Evolutionary conservation across 495 filamentous ascomycete genomes (phyloP).

Genomic region (Hypoxylon rickii): DNA sequence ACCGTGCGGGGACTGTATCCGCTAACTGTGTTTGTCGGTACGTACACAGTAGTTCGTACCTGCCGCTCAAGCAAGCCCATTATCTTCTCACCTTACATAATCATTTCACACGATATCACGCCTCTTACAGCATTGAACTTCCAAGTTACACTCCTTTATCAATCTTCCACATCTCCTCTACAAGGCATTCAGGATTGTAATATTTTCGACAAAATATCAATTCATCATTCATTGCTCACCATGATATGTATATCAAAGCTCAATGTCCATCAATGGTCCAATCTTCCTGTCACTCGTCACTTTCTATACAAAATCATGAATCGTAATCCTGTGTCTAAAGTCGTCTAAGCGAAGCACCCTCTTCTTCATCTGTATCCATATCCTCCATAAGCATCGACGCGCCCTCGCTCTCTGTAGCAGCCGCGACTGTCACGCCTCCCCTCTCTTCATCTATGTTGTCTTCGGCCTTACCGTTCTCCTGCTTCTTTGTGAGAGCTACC

Average conservation of each 20-base stretch:
- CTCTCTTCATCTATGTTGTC: conserved; percentile 11
- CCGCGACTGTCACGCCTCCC: conserved; percentile 2
- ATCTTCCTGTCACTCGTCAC: neutral
- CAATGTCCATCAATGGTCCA: neutral
- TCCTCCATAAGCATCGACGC: conserved; percentile 23
- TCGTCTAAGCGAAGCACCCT: conserved; percentile 21
- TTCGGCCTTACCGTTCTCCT: conserved; percentile 12
- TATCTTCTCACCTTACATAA: neutral
- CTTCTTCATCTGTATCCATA: conserved; percentile 15
- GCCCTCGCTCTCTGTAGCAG: conserved; percentile 27
- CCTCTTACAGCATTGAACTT: neutral
- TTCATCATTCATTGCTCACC: too few relatives aligned
- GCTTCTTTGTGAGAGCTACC: conserved; percentile 65
- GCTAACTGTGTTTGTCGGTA: too few relatives aligned
- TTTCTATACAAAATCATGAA: conserved; percentile 1
- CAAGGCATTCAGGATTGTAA: too few relatives aligned
- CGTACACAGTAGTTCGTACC: conserved; percentile 14
- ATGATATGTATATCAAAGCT: too few relatives aligned
- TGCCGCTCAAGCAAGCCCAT: neutral
- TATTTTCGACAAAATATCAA: too few relatives aligned
- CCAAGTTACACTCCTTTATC: too few relatives aligned
- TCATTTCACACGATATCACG: too few relatives aligned
- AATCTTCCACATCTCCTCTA: too few relatives aligned
- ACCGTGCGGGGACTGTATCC: too few relatives aligned
- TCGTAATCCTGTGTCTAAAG: conserved; percentile 3